Base-by-base conservation (phyloP, 2,329 filamentous ascomycete species). In the Calonectria hongkongensis region DNA sequence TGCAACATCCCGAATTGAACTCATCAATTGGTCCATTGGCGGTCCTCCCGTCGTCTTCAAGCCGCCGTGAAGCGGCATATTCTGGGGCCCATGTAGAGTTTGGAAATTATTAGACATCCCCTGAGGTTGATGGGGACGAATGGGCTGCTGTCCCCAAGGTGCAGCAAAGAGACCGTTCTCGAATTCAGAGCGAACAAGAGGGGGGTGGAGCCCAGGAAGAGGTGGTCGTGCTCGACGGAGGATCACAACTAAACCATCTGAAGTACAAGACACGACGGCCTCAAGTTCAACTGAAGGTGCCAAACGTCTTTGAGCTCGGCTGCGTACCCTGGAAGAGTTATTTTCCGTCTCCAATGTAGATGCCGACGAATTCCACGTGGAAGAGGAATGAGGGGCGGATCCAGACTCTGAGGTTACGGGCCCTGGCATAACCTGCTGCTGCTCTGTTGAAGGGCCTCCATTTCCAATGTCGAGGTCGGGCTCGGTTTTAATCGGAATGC, bases 251-350 rank as follows among this genome's bases (percentile, higher is more conserved):
- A 98, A 87, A 0, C 95, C 95, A 82, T 98, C 95, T 0, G 95
- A 97, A 2, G 95, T 95, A 84, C 95, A 98, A 0, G 95, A 97
- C 6, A 98, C 92, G n/a, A 98, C 94, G 2, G 95, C 95, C 84
- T 98, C 95, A 4, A 98, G 86, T 84, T 97, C 94, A 65, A 95
- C 87, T 1, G 88, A 87, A 2, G 84, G 84, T 8, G 85, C 81
- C 0, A 80, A 78, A 47, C 25, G 54, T 77, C 73, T 72, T 41
- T 58, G 66, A 33, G 69, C 56, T 10, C 67, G 73, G 25, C 62
- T 72, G 18, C 51, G 68, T 10, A 62, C n/a, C 28, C 67, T 68
- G 30, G 25, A 48, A 12, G 65, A 36, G 6, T 51, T 68, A 33
- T 71, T 63, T n/a, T 69, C 67, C 28, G 70, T 36, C 6, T 43